A percentile compares a stretch with the other conserved stretches of the same genome.
Conservation (phyloP, 148 eudicot genomes). For the Cornus florida region DNA sequence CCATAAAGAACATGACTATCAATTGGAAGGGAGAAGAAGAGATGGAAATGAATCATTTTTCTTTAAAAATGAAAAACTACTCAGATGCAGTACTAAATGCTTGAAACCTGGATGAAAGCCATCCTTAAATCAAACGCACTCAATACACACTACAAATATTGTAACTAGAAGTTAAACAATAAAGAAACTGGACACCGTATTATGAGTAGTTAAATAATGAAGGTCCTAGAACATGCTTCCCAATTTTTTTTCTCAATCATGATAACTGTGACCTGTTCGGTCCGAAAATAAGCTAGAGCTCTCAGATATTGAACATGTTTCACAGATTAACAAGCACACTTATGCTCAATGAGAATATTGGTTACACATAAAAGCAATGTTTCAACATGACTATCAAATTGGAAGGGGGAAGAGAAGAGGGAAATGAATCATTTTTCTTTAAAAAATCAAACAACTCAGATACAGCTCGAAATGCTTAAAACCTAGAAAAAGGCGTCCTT, state of each 20-base stretch:
- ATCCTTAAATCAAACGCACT: neutral
- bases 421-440: neutral
- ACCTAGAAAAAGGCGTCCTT: neutral
- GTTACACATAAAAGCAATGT: neutral
- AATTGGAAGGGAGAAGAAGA: slow-evolving; percentile 4
- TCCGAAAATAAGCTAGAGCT: neutral
- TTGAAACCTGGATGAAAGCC: neutral
- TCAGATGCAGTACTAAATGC: neutral
- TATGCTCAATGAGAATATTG: neutral
- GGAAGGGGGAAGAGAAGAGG: neutral
- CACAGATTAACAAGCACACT: neutral
- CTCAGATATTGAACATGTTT: too few species aligned
- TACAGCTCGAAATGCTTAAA: neutral
- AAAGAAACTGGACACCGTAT: neutral
- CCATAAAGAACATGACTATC: slow-evolving; percentile 4
- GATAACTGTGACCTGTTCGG: neutral
- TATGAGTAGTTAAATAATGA: neutral
- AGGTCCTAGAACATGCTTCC: neutral
- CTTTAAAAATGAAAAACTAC: neutral
- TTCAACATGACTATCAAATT: neutral
- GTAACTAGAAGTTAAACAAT: neutral
- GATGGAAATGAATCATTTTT: neutral
- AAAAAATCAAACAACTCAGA: neutral
- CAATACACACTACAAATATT: neutral
- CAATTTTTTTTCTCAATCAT: neutral